These are phyloP conservation scores for Macrotyloma uniflorum DNA, from an alignment of 306 rosid species.

Conservation along the genomic window DNA sequence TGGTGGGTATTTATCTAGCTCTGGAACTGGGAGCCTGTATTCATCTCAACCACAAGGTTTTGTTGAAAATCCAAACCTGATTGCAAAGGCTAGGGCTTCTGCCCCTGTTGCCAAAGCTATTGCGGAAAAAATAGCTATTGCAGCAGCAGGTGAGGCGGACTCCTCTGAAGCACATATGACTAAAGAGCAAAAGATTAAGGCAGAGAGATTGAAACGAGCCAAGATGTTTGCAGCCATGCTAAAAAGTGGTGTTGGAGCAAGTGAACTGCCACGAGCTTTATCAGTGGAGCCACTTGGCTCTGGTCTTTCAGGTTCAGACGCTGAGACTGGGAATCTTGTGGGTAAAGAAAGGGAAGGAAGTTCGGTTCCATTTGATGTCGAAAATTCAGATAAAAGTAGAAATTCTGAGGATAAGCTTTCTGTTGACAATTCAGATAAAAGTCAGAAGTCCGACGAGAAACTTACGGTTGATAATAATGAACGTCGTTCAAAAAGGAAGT, in stretches of 20 bases:
- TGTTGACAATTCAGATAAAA: slow-evolving; percentile 47
- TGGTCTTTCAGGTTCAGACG: slow-evolving; percentile 60
- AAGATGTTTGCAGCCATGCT: slow-evolving; percentile 86
- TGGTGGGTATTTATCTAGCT: slow-evolving; percentile 52
- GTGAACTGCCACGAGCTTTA: slow-evolving; percentile 48
- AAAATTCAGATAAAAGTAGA: slow-evolving; percentile 51
- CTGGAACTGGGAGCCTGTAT: slow-evolving; percentile 57
- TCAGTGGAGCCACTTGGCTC: slow-evolving; percentile 68
- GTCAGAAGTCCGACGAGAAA: slow-evolving; percentile 48
- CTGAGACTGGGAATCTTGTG: slow-evolving; percentile 46
- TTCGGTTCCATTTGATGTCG: slow-evolving; percentile 58
- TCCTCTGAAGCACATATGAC: slow-evolving; percentile 82
- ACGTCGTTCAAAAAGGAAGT: slow-evolving; percentile 60
- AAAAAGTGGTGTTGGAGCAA: slow-evolving; percentile 60
- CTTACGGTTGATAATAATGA: slow-evolving; percentile 42
- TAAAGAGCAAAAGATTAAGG: slow-evolving; percentile 75
- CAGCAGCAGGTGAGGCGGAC: slow-evolving; percentile 77
- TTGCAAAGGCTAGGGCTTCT: slow-evolving; percentile 41
- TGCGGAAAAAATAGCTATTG: slow-evolving; percentile 69
- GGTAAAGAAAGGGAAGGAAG: slow-evolving; percentile 79
- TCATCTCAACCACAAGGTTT: slow-evolving; percentile 50
- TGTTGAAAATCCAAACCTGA: slow-evolving; percentile 30
- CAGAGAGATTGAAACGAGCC: slow-evolving; percentile 90
- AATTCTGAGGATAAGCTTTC: slow-evolving; percentile 47
- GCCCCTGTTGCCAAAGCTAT: slow-evolving; percentile 61